Conservation (phyloP, 306 rosid genomes). For the Senna tora region DNA sequence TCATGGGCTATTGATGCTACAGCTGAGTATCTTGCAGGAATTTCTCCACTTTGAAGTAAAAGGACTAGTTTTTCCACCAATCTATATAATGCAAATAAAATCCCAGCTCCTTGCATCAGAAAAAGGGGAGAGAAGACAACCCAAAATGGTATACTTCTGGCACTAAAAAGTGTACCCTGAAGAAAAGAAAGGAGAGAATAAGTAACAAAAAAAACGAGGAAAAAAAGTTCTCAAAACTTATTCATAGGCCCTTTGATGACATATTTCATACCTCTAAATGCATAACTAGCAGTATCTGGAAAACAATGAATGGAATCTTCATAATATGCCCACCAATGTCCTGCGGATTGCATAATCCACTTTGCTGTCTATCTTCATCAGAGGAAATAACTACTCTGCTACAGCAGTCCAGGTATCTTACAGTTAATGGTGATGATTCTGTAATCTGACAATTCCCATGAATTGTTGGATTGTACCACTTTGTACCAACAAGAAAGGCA, state of each 20-base stretch:
- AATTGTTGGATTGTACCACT: slow-evolving; percentile 85
- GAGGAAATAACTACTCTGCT: slow-evolving; percentile 47
- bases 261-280: slow-evolving; percentile 67
- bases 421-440: slow-evolving; percentile 59
- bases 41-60: slow-evolving; percentile 49
- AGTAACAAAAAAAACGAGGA: slow-evolving; percentile 28
- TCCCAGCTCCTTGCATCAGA: slow-evolving; percentile 86
- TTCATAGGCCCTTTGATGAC: slow-evolving; percentile 4
- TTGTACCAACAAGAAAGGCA: slow-evolving; percentile 44
- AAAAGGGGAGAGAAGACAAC: slow-evolving; percentile 70
- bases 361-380: slow-evolving; percentile 42
- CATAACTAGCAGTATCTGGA: slow-evolving; percentile 82
- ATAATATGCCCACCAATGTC: slow-evolving; percentile 90
- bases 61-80: slow-evolving; percentile 71
- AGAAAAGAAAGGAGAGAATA: slow-evolving; percentile 28
- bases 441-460: slow-evolving; percentile 60
- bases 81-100: slow-evolving; percentile 72
- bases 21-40: slow-evolving; percentile 59
- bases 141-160: slow-evolving; percentile 52
- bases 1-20: slow-evolving; percentile 65
- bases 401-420: slow-evolving; percentile 70
- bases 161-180: slow-evolving; percentile 68
- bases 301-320: slow-evolving; percentile 78
- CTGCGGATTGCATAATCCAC: slow-evolving; percentile 64
- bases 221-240: slow-evolving; percentile 20